Evolutionary conservation across 257 asterid genomes (phyloP).

Genomic region (Osmanthus fragrans): DNA sequence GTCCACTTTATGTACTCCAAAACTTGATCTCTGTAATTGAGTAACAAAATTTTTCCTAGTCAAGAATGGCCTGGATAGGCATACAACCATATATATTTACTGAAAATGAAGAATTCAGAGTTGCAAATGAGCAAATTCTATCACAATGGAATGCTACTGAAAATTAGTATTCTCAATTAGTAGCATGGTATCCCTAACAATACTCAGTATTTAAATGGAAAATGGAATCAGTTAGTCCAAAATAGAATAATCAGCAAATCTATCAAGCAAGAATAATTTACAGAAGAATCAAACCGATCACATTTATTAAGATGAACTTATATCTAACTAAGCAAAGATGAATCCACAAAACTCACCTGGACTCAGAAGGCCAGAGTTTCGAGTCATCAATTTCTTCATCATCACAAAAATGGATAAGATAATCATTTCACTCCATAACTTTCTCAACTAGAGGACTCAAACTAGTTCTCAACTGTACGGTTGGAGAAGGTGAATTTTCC

Average conservation of each 20-base stretch:
- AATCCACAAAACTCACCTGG: constrained; percentile 27
- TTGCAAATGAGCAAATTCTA: too few relatives aligned
- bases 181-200: too few relatives aligned
- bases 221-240: too few relatives aligned
- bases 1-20: constrained; percentile 45
- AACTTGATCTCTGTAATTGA: constrained; percentile 39
- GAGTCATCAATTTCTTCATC: constrained; percentile 21
- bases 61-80: background rate
- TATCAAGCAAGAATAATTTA: background rate
- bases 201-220: too few relatives aligned
- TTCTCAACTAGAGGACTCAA: constrained; percentile 40
- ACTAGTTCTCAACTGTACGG: constrained; percentile 49
- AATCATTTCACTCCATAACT: constrained; percentile 61
- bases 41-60: background rate
- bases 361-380: constrained; percentile 41
- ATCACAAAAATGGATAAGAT: constrained; percentile 40
- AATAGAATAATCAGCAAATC: too few relatives aligned
- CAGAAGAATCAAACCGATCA: background rate
- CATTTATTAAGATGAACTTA: background rate
- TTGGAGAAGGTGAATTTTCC: constrained; percentile 44
- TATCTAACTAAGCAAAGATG: background rate
- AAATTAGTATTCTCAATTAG: too few relatives aligned
- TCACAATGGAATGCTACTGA: too few relatives aligned
- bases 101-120: too few relatives aligned
- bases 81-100: too few relatives aligned